Evolutionary conservation across 176 grass and related monocot species (phyloP).

Genomic region (Aegilops tauschii): DNA sequence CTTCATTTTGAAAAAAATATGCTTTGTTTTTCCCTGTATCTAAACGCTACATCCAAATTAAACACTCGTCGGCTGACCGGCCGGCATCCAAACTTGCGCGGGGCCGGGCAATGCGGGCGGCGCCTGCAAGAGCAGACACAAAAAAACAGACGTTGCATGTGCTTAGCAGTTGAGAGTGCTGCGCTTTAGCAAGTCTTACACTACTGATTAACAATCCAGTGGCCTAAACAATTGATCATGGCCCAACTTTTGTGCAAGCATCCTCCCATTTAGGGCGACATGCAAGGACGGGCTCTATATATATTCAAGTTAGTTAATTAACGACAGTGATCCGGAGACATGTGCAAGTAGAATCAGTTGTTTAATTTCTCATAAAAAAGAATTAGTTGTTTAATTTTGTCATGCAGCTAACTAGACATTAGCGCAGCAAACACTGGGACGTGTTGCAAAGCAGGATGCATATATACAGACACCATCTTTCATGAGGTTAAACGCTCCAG

Average conservation of each 20-base stretch:
- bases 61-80: no score
- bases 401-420: not conserved
- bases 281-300: not conserved
- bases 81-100: no score
- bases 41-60: no score
- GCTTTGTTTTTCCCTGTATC: no score
- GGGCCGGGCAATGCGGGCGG: no score
- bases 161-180: not conserved
- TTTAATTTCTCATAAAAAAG: not conserved
- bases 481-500: not conserved
- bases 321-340: not conserved
- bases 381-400: not conserved
- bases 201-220: not conserved
- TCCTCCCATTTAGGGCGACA: not conserved
- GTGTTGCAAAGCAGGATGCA: not conserved
- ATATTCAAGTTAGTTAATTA: not conserved
- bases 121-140: not conserved
- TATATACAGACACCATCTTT: conserved; percentile 16
- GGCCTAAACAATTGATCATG: not conserved
- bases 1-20: no score
- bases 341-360: not conserved
- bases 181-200: not conserved
- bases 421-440: conserved; percentile 11
- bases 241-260: not conserved
- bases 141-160: not conserved